Conservation (phyloP, 164 flowering plant species). For the Berberis vulgaris region DNA sequence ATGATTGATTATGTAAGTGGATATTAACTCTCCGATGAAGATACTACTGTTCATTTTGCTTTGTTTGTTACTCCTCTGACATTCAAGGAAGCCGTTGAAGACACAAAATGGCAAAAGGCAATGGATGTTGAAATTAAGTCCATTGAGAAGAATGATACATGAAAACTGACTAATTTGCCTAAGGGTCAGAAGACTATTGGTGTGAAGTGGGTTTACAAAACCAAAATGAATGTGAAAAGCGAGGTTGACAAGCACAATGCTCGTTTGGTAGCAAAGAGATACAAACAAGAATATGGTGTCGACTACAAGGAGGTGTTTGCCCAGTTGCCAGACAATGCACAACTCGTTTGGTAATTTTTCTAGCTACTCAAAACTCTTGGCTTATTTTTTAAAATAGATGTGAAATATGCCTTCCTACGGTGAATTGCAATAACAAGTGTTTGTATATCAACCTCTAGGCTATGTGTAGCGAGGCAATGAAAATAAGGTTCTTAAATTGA, state of each 20-base stretch:
- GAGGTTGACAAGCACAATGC: no score
- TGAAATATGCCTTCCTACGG: background rate
- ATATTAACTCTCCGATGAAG: no score
- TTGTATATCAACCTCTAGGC: background rate
- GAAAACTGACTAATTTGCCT: slow-evolving; percentile 4
- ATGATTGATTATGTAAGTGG: no score
- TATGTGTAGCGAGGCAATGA: background rate
- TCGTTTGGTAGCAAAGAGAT: no score
- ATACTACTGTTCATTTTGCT: no score
- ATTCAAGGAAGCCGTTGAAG: background rate
- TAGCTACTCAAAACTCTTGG: slow-evolving; percentile 9
- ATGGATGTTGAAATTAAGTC: slow-evolving; percentile 6
- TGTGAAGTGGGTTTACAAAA: no score
- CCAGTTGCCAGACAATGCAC: background rate
- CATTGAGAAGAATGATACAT: slow-evolving; percentile 3
- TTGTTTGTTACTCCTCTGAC: no score
- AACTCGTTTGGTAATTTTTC: background rate
- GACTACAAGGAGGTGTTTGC: background rate
- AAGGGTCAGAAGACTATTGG: background rate
- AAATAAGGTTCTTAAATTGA: background rate
- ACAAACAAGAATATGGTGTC: no score
- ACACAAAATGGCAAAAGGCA: slow-evolving; percentile 4
- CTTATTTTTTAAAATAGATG: slow-evolving; percentile 1
- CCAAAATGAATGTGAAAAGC: no score
- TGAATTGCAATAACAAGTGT: no score